These are phyloP conservation scores for Rhizopogon vesiculosus DNA, from an alignment of 768 basidiomycete species.

Conservation along the genomic window DNA sequence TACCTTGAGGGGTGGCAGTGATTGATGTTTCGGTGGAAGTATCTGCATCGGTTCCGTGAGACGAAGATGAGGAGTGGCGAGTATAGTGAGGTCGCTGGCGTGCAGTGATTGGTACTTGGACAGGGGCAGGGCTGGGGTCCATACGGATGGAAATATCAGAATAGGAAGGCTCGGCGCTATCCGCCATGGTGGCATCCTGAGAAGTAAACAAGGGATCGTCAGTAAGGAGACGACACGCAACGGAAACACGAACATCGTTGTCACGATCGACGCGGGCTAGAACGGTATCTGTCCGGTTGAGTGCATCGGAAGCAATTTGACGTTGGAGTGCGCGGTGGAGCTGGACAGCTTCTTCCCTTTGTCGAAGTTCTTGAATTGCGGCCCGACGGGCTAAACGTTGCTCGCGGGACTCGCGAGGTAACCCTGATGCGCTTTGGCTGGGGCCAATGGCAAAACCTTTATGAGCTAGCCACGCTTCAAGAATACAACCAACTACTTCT, in stretches of 20 bases:
- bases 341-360: slow-evolving; percentile 57
- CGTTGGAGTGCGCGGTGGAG: slow-evolving; percentile 54
- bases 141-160: slow-evolving; percentile 19
- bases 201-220: background rate
- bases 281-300: slow-evolving; percentile 11
- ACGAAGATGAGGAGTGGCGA: slow-evolving; percentile 16
- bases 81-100: slow-evolving; percentile 13
- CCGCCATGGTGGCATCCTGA: slow-evolving; percentile 31
- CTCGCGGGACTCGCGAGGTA: slow-evolving; percentile 71
- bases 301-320: slow-evolving; percentile 36
- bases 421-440: slow-evolving; percentile 68
- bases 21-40: slow-evolving; percentile 59
- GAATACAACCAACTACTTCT: slow-evolving; percentile 88
- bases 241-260: slow-evolving; percentile 18
- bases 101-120: slow-evolving; percentile 15
- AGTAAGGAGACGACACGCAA: background rate
- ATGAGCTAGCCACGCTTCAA: slow-evolving; percentile 89
- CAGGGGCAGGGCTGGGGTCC: slow-evolving; percentile 15
- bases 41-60: slow-evolving; percentile 51
- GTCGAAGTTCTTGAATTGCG: slow-evolving; percentile 50
- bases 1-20: slow-evolving; percentile 53
- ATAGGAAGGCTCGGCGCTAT: slow-evolving; percentile 13
- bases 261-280: slow-evolving; percentile 4
- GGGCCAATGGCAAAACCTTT: slow-evolving; percentile 87
- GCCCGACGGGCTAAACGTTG: slow-evolving; percentile 61